Conservation (phyloP, 306 rosid species). For the Abrus pulchellus region DNA sequence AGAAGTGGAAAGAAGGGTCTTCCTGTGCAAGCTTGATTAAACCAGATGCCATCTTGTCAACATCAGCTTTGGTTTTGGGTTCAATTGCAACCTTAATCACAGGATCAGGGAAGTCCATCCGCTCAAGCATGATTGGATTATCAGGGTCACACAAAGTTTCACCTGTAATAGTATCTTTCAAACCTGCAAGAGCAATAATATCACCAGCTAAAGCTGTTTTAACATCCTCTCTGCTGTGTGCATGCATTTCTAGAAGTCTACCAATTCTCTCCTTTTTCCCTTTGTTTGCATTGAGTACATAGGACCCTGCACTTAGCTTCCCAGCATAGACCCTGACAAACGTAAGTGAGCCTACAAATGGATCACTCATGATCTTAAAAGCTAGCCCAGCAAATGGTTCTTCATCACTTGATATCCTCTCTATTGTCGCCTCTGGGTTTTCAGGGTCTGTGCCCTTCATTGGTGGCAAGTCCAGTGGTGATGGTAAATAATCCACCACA, state of each 20-base stretch:
- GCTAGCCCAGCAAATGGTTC: conserved; percentile 97
- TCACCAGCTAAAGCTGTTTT: conserved; percentile 90
- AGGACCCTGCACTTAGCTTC: conserved; percentile 84
- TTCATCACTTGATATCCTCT: conserved; percentile 76
- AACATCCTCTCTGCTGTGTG: conserved; percentile 97
- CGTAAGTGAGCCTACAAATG: conserved; percentile 95
- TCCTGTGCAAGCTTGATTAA: conserved; percentile 96
- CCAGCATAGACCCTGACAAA: conserved; percentile 94
- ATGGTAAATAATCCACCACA: conserved; percentile 93
- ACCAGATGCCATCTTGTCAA: conserved; percentile 94
- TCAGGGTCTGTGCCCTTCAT: conserved; percentile 95
- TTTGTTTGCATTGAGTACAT: conserved; percentile 88
- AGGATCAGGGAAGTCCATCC: conserved; percentile 99
- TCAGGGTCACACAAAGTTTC: conserved; percentile 92
- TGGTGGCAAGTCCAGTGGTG: conserved; percentile 90
- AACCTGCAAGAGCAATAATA: conserved; percentile 92
- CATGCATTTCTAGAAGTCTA: conserved; percentile 96
- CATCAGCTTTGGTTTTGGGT: conserved; percentile 98
- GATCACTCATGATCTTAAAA: conserved; percentile 97
- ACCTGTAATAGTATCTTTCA: conserved; percentile 93
- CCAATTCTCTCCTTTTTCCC: conserved; percentile 97
- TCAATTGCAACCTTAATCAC: conserved; percentile 98
- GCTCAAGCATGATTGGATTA: conserved; percentile 80
- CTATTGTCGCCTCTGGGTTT: conserved; percentile 80
- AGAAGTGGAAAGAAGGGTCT: conserved; percentile 98